Evolutionary conservation across 495 filamentous ascomycete genomes (phyloP).

Genomic region (Penicillium samsonianum): DNA sequence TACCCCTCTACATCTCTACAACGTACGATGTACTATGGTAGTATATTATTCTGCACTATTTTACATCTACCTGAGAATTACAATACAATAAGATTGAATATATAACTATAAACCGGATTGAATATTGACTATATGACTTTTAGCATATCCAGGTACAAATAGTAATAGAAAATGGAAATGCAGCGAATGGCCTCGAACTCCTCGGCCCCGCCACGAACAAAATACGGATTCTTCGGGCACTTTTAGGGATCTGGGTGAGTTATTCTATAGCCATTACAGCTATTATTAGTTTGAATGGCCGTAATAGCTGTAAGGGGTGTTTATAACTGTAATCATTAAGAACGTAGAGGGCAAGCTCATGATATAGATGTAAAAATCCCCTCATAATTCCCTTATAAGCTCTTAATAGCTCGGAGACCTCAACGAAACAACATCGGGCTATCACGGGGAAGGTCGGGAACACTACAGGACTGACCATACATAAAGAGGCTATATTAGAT

Average conservation of each 20-base stretch:
- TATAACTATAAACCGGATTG: background rate
- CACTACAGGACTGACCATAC: constrained; percentile 8
- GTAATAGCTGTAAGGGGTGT: background rate
- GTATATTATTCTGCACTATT: background rate
- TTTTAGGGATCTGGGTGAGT: constrained; percentile 15
- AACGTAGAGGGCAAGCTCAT: background rate
- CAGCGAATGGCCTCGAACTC: constrained; percentile 34
- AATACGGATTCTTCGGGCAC: constrained; percentile 35
- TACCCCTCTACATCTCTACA: background rate
- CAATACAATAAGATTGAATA: background rate
- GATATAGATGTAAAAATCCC: background rate
- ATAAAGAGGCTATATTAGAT: constrained; percentile 9
- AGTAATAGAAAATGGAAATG: constrained; percentile 17
- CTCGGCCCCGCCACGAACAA: constrained; percentile 44
- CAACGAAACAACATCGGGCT: constrained; percentile 1
- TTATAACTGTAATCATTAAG: background rate
- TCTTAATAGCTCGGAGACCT: background rate
- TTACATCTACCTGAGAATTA: too few relatives aligned
- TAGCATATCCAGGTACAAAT: constrained; percentile 5
- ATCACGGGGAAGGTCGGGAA: constrained; percentile 12
- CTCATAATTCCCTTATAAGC: background rate
- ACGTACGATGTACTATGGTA: too few relatives aligned
- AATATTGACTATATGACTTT: background rate
- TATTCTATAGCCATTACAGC: background rate
- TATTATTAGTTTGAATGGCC: background rate